Base-by-base conservation (phyloP, 257 asterid genomes). In the Cruciata laevipes region DNA sequence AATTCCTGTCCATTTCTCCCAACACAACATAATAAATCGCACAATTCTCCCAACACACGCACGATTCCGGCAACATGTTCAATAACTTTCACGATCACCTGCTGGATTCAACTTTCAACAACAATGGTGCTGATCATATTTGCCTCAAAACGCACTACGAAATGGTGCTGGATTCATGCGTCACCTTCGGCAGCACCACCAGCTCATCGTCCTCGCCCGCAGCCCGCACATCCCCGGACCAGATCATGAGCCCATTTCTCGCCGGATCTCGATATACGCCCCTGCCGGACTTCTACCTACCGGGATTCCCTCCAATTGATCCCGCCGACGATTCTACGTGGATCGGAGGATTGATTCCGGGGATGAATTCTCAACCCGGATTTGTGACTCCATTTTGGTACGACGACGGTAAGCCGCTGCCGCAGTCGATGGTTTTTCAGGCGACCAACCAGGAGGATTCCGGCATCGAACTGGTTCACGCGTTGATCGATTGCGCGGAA, bases 381-480 rank as follows among this genome's bases (percentile, higher is more conserved):
- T 0, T 37, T 5, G 44, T 38, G 49, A 61, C 66, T 14, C 27
- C 71, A 20, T 4, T 59, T 38, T 63, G 73, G 77, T 9, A 17
- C 18, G 77, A 17, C 18, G 77, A 49, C 32, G 8, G 33, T 49
- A 71, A 66, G 63, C 75, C 21, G 4, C 63, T 11, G 58, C 72
- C 42, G 16, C 62, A 14, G 60, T 56, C 33, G 70, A 33, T n/a
- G 59, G 71, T 63, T 30, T 63, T 63, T 9, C 61, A 58, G 23
- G 51, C 24, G 2, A 32, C 31, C 37, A 73, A 63, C 18, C 69
- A 55, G 16, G 65, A 71, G 44, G 77, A 72, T 64, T 68, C 72
- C 62, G 56, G 81, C 44, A 76, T 76, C 59, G 70, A 33, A 12
- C 60, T 76, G 13, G 81, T 76, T 47, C 81, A 76, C 62, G 74